phyloP scores from a whole-genome alignment of 176 grass and related monocot species.

The Phoenix dactylifera region DNA sequence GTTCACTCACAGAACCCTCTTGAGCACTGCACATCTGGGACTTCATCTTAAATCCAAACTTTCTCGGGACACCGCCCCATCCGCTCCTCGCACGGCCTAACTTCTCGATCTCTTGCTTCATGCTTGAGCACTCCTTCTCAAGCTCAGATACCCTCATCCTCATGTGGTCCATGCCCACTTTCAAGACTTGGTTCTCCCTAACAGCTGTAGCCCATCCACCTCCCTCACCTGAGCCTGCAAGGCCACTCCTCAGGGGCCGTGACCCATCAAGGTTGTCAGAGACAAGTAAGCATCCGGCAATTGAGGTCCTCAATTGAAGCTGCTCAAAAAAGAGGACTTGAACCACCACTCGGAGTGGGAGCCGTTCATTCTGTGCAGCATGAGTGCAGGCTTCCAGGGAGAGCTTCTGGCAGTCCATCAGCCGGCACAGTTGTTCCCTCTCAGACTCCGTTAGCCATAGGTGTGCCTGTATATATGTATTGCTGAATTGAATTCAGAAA shows the following conservation, averaged over 20 bases:
- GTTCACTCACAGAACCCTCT: not conserved
- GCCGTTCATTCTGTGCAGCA: conserved; percentile 4
- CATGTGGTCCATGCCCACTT: conserved; percentile 3
- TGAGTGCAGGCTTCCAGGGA: conserved; percentile 5
- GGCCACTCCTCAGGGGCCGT: not conserved
- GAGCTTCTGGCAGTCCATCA: conserved; percentile 11
- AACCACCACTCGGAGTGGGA: conserved; percentile 3
- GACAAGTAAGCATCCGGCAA: not conserved
- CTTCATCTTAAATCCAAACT: not conserved
- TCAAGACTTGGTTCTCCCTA: conserved; percentile 1
- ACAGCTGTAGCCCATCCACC: not conserved
- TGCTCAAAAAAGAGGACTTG: conserved; percentile 8
- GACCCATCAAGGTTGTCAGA: conserved; percentile 5
- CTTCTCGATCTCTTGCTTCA: conserved; percentile 1
- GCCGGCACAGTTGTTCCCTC: not conserved
- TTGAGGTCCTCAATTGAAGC: not conserved
- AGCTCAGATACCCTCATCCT: conserved; percentile 4
- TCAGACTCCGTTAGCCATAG: not conserved
- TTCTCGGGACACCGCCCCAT: not conserved
- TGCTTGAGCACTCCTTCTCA: conserved; percentile 1
- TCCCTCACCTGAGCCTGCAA: not conserved
- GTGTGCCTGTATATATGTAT: conserved; percentile 1
- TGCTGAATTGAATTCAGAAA: too few species aligned
- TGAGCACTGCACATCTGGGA: conserved; percentile 1
- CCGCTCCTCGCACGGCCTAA: not conserved